Evolutionary conservation across 257 asterid species (phyloP).

Genomic region (Fraxinus quadrangulata): DNA sequence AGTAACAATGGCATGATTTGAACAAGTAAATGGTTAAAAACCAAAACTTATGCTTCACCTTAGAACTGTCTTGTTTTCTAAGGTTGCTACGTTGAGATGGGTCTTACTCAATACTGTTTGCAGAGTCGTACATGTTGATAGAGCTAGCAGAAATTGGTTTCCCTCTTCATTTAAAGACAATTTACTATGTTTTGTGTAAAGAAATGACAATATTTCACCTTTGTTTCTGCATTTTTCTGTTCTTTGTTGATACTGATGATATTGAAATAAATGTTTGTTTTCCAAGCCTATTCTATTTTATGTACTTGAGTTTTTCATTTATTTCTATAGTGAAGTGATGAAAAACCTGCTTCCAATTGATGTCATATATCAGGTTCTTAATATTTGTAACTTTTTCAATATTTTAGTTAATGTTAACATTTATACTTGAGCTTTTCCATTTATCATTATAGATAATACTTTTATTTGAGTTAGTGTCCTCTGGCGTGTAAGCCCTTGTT

Average conservation of each 20-base stretch:
- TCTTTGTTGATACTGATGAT: background rate
- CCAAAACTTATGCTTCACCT: background rate
- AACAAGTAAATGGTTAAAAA: background rate
- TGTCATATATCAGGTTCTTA: conserved; percentile 69
- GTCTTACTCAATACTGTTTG: background rate
- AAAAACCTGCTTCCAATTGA: conserved; percentile 48
- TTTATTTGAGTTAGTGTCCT: background rate
- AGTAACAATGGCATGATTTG: background rate
- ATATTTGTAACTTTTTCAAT: conserved; percentile 14
- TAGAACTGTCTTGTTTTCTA: background rate
- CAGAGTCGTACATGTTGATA: background rate
- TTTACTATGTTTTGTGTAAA: background rate
- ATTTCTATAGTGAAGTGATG: conserved; percentile 72
- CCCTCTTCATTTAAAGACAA: background rate
- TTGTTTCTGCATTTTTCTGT: background rate
- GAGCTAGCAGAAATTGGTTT: background rate
- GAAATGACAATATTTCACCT: background rate
- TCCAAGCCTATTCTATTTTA: background rate
- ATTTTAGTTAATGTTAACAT: background rate
- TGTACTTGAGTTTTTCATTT: conserved; percentile 10
- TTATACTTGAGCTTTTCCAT: background rate
- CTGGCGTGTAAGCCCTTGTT: too few relatives aligned
- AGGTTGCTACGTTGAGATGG: background rate
- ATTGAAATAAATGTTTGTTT: background rate
- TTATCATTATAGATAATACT: background rate